Evolutionary conservation across 2,329 filamentous ascomycete species (phyloP).

Genomic region (Phialophora expanda): DNA sequence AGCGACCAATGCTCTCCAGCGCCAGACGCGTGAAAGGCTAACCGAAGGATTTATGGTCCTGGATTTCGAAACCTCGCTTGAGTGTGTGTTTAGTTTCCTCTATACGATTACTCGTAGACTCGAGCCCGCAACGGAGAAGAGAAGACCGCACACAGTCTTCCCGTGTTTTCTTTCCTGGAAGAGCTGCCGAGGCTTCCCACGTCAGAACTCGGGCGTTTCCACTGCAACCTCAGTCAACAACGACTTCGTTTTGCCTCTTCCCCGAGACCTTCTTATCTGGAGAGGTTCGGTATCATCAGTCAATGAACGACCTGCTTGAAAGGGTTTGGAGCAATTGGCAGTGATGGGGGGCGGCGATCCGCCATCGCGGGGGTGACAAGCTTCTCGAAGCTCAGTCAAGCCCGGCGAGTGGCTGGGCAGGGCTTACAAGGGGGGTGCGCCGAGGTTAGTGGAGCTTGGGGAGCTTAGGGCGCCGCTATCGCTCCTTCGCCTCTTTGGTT

Average conservation of each 20-base stretch:
- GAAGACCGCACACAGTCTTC: not conserved
- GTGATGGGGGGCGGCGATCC: not conserved
- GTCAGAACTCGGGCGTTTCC: not conserved
- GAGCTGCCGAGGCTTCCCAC: not conserved
- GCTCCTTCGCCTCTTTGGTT: not conserved
- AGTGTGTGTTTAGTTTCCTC: not conserved
- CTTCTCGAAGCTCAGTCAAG: conserved; percentile 18
- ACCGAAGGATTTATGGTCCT: not conserved
- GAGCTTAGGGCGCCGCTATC: conserved; percentile 1
- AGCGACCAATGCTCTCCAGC: not conserved
- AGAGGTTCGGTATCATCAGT: not conserved
- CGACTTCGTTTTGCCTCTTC: conserved; percentile 6
- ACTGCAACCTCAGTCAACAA: conserved; percentile 1
- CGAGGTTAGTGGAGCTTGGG: not conserved
- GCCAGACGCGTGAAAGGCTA: not conserved
- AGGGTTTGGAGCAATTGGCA: not conserved
- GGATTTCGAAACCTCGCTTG: not conserved
- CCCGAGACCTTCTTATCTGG: not conserved
- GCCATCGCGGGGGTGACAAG: conserved; percentile 8
- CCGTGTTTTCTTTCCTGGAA: not conserved
- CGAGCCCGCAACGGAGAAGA: not conserved
- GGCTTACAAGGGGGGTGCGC: not conserved
- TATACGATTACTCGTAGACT: too few species aligned
- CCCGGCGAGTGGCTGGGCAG: not conserved
- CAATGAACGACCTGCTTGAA: conserved; percentile 1